Base-by-base conservation (phyloP, 1,139 yeast species). In the Sugiyamaella paludigena region DNA sequence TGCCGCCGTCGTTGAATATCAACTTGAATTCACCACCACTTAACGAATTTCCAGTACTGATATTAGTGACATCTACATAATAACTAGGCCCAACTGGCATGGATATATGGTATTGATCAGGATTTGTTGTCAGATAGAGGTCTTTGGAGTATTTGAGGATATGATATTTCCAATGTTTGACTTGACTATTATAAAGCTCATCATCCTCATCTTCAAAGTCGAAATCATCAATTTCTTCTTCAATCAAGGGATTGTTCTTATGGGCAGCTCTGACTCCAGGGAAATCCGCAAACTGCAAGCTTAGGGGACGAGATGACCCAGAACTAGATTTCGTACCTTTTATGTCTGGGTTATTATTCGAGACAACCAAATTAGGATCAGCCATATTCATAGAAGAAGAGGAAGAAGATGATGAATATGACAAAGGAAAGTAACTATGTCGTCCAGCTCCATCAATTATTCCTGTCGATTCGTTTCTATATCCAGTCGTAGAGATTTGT, bases 111-210 rank as follows among this genome's bases (percentile, higher is more conserved):
- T 50, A 52, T 8, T 58, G 44, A 47, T 62, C 66, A 1, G 67
- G 67, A 39, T 59, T 62, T 10, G 67, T 63, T 2, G 65, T 61
- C 52, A 63, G 40, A 45, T 63, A 63, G 36, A 62, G 44, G 45
- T 63, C 67, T 41, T 59, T 59, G 35, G 63, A 54, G 46, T 59
- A 62, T 45, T 63, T 63, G 42, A 62, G 54, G 37, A 61, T 58
- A 44, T 61, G 62, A 47, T 63, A 63, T 40, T 59, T 60, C 62
- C 63, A 62, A 46, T 52, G 56, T 30, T 36, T 40, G 13, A 45
- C 34, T 12, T 40, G 35, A 29, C 36, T 31, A 24, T 16, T 28
- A 16, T 9, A 35, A n/a, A 30, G 19, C 8, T 10, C 28, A 8
- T 39, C 40, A 10, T 19, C 36, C 27, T 42, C 45, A 19, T 42